These are phyloP conservation scores for Entomortierella beljakovae DNA, from an alignment of 192 early-diverging fungal species.

Conservation along the genomic window DNA sequence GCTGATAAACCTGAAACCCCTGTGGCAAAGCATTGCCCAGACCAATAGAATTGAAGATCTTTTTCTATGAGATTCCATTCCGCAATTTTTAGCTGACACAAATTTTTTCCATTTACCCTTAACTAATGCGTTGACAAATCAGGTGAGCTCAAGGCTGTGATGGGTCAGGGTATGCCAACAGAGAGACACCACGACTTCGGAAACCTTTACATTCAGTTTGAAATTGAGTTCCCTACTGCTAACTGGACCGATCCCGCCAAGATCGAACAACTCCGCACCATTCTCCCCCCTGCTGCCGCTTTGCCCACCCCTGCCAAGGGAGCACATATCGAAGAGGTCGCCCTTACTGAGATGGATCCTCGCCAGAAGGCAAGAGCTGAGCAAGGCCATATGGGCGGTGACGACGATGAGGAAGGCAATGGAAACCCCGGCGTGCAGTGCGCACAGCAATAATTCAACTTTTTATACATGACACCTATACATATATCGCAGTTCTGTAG, in stretches of 20 bases:
- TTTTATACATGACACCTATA: conserved; percentile 6
- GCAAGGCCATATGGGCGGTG: conserved; percentile 68
- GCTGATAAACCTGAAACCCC: too few species aligned
- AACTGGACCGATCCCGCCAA: conserved; percentile 83
- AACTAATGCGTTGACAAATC: conserved; percentile 5
- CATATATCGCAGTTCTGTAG: conserved; percentile 1
- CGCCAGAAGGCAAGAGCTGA: conserved; percentile 74
- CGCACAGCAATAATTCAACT: conserved; percentile 87
- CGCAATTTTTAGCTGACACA: background rate
- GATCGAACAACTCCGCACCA: conserved; percentile 80
- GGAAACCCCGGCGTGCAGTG: conserved; percentile 91
- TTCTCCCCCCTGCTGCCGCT: conserved; percentile 82
- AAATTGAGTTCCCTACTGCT: conserved; percentile 88
- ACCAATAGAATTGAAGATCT: conserved; percentile 14
- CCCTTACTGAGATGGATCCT: conserved; percentile 80
- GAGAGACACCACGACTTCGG: conserved; percentile 91
- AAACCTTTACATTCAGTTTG: conserved; percentile 94
- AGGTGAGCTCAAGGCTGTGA: conserved; percentile 85
- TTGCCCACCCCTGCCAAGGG: conserved; percentile 66
- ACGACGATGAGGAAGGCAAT: conserved; percentile 74
- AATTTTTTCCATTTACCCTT: conserved; percentile 10
- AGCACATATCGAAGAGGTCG: conserved; percentile 84
- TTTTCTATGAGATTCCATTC: conserved; percentile 14
- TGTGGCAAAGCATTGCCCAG: background rate
- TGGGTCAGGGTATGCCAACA: conserved; percentile 95